Percentiles rank a stretch among this genome's conserved stretches.
Conservation (phyloP, 192 early-diverging fungal species). For the Coemansia guatemalensis region DNA sequence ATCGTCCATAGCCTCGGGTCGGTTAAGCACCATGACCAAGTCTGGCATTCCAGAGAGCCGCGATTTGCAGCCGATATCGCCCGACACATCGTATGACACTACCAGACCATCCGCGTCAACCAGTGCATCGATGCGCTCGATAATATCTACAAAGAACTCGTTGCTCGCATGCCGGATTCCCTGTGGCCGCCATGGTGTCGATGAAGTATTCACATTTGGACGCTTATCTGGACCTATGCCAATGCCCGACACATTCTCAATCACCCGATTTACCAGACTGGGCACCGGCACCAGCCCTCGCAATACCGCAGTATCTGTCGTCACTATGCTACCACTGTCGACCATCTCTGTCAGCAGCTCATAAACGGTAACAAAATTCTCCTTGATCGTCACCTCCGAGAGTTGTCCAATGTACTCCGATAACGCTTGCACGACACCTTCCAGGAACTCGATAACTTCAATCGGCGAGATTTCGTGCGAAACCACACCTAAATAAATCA, state of each 20-base stretch:
- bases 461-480: conserved; percentile 78
- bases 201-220: conserved; percentile 39
- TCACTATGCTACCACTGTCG: conserved; percentile 85
- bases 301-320: conserved; percentile 83
- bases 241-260: conserved; percentile 73
- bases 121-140: conserved; percentile 86
- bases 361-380: conserved; percentile 85
- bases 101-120: conserved; percentile 67
- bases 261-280: conserved; percentile 80
- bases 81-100: conserved; percentile 75
- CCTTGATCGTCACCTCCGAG: conserved; percentile 80
- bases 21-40: conserved; percentile 70
- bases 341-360: conserved; percentile 92
- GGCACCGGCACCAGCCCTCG: conserved; percentile 86
- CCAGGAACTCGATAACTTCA: conserved; percentile 82
- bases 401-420: conserved; percentile 82
- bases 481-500: conserved; percentile 77
- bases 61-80: conserved; percentile 74
- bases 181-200: conserved; percentile 82
- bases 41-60: conserved; percentile 83
- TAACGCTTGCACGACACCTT: conserved; percentile 75
- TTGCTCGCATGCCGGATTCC: conserved; percentile 88
- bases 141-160: conserved; percentile 93
- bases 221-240: conserved; percentile 21
- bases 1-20: conserved; percentile 73